A percentile compares a stretch with the other conserved stretches of the same genome.
Conservation (phyloP, 2,329 filamentous ascomycete species). For the Epichloe sibirici region DNA sequence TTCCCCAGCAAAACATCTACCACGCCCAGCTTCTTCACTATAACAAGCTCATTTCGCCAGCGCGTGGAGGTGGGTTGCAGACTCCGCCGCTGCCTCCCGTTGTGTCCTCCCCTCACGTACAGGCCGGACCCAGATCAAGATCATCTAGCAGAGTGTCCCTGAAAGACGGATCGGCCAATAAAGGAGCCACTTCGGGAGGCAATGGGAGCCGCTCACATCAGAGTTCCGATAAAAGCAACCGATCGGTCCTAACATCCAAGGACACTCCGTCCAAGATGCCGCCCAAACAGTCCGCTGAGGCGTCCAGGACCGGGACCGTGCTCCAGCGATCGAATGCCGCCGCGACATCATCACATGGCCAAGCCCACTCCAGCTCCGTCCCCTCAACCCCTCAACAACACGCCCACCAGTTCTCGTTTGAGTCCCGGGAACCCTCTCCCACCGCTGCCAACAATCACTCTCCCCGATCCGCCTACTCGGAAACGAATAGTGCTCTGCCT, state of each 20-base stretch:
- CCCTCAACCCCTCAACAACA: conserved; percentile 89
- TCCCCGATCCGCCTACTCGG: conserved; percentile 80
- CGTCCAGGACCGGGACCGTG: conserved; percentile 19
- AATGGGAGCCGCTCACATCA: conserved; percentile 53
- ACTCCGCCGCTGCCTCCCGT: conserved; percentile 42
- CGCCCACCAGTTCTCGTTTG: conserved; percentile 68
- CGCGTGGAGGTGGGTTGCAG: conserved; percentile 43
- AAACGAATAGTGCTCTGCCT: conserved; percentile 64
- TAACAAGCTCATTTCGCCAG: conserved; percentile 50
- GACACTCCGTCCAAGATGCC: conserved; percentile 40
- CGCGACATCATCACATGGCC: conserved; percentile 17
- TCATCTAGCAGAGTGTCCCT: conserved; percentile 49
- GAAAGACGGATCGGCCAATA: conserved; percentile 35
- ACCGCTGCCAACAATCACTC: conserved; percentile 67
- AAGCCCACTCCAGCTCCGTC: conserved; percentile 68
- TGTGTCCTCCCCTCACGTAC: conserved; percentile 42
- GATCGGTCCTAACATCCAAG: conserved; percentile 48
- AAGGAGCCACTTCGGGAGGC: conserved; percentile 40
- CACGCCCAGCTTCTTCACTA: conserved; percentile 52
- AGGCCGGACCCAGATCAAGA: conserved; percentile 43
- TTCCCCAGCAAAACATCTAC: conserved; percentile 48
- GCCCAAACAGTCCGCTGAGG: conserved; percentile 27
- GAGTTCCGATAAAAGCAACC: conserved; percentile 48
- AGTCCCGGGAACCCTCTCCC: conserved; percentile 70
- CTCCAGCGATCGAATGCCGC: conserved; percentile 18